Conservation (phyloP, 2,329 filamentous ascomycete species). For the Camillea tinctor region DNA sequence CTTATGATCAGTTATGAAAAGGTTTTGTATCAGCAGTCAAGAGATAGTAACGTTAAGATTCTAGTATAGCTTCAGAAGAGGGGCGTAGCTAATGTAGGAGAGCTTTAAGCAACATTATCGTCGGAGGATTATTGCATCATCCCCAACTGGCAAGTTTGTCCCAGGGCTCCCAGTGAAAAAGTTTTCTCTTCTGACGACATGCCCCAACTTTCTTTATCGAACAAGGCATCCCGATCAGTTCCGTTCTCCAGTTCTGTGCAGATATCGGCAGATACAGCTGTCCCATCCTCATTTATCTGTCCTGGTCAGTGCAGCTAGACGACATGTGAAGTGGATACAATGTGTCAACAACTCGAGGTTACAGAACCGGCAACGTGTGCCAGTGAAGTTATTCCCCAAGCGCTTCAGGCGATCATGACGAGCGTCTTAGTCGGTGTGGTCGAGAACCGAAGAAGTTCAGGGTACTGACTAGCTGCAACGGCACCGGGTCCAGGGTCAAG, state of each 20-base stretch:
- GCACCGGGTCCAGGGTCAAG: neutral
- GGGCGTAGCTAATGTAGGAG: conserved; percentile 5
- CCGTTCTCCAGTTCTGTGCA: conserved; percentile 21
- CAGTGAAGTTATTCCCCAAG: neutral
- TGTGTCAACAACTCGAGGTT: conserved; percentile 7
- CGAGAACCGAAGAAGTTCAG: neutral
- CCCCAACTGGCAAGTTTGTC: conserved; percentile 5
- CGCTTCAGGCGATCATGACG: neutral
- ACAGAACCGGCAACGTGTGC: neutral
- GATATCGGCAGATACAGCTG: conserved; percentile 22
- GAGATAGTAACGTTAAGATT: neutral
- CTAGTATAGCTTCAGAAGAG: neutral
- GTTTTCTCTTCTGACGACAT: conserved; percentile 8
- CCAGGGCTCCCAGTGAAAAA: conserved; percentile 8
- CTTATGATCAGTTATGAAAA: neutral
- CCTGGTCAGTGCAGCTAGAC: conserved; percentile 4
- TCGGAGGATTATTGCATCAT: conserved; percentile 20
- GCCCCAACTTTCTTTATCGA: conserved; percentile 13
- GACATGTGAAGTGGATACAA: conserved; percentile 24
- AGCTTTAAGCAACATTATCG: conserved; percentile 7
- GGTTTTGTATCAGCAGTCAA: neutral
- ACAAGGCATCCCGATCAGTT: conserved; percentile 14
- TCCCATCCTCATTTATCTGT: conserved; percentile 3
- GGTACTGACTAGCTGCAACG: neutral
- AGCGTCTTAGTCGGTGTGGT: neutral